Base-by-base conservation (phyloP, 139 green algal genomes). In the Volvox africanus region DNA sequence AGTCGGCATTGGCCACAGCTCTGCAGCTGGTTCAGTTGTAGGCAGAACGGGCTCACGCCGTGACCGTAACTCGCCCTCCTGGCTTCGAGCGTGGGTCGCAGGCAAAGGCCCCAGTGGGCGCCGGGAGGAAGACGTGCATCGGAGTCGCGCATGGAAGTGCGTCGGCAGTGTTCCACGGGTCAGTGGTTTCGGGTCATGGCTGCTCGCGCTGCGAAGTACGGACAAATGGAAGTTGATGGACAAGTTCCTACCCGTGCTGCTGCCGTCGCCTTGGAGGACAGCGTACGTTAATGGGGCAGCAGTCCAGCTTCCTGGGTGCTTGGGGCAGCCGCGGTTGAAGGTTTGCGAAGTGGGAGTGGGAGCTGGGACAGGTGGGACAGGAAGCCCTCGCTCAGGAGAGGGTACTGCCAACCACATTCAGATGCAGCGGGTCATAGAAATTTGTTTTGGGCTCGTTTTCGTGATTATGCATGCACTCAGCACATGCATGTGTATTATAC, bases 241-340 rank as follows among this genome's bases (percentile, higher is more conserved):
- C 81, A 76, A 87, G 81, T 77, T 26, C n/a, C 55, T 77, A 19
- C 81, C 81, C 30, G 2, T 87, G 55, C 67, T 87, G 37, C 28
- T 87, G 81, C 81, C 81, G 30, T 87, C 81, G 18, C n/a, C 61
- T 20, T 67, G 30, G 61, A 87, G 81, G 61, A 87, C 61, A 22
- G 18, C 61, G 81, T 87, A 33, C 9, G 81, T 73, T 2, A 28
- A 28, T 73, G 65, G 5, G 12, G 65, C 9, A 30, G 21, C 9
- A 12, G 44, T 55, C 44, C 44, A 55, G 44, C 44, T 5, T 55
- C 44, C 9, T 55, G 44, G 44, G 44, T 55, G 44, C 9, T 55
- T 9, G 44, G 44, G 44, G 44, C 9, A 9, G 44, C 5, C 5
- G 44, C 44, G 44, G 44, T 9, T 55, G 44, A 55, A 5, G 44